These are phyloP conservation scores for Colletotrichum euphorbiae DNA, from an alignment of 2,329 filamentous ascomycete species.

Conservation along the genomic window DNA sequence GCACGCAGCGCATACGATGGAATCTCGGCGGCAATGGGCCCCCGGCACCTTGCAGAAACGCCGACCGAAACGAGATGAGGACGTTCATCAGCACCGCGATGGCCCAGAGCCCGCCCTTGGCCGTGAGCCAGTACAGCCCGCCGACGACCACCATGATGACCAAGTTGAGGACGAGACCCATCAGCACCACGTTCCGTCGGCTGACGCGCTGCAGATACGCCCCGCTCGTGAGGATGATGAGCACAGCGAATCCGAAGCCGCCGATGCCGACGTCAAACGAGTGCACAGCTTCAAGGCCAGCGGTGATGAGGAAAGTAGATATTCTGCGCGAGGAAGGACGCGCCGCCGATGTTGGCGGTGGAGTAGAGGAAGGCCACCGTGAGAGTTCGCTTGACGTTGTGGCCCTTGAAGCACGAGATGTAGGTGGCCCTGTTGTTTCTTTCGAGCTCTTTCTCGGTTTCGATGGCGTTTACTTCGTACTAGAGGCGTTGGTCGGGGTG, in stretches of 20 bases:
- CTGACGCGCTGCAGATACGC: not conserved
- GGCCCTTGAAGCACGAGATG: not conserved
- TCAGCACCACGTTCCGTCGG: not conserved
- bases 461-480: not conserved
- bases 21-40: conserved; percentile 13
- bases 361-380: not conserved
- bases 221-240: not conserved
- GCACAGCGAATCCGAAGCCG: not conserved
- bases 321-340: not conserved
- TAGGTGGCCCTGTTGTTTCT: not conserved
- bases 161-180: not conserved
- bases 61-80: not conserved
- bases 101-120: not conserved
- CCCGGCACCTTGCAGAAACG: not conserved
- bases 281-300: not conserved
- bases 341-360: not conserved
- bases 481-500: not conserved
- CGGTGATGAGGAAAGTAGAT: conserved; percentile 1
- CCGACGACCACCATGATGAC: not conserved
- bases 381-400: not conserved
- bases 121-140: not conserved
- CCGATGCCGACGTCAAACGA: not conserved
- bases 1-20: conserved; percentile 13
- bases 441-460: not conserved
- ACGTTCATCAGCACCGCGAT: conserved; percentile 7